Evolutionary conservation across 495 filamentous ascomycete genomes (phyloP).

Genomic region (Lasiosphaeriaceae sp.): DNA sequence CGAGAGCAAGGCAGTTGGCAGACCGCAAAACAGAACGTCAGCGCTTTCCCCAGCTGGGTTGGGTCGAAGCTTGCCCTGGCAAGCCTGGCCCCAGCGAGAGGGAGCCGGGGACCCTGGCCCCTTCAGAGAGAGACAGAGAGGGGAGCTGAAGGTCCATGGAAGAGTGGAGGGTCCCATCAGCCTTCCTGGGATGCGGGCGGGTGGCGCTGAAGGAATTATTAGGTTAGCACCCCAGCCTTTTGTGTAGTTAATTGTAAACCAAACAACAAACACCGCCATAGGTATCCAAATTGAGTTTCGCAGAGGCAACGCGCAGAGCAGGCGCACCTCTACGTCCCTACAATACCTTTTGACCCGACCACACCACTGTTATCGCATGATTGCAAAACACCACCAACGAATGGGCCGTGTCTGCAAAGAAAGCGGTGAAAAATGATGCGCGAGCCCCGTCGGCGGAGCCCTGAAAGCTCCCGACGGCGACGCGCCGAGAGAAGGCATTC

Average conservation of each 20-base stretch:
- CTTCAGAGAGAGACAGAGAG: too few species aligned
- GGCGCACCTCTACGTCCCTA: not conserved
- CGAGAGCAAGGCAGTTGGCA: too few species aligned
- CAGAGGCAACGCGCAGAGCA: not conserved
- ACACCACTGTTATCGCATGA: not conserved
- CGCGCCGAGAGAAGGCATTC: slow-evolving; percentile 44
- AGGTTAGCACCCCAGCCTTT: not conserved
- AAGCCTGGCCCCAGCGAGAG: too few species aligned
- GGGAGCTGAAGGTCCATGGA: too few species aligned
- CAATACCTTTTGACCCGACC: not conserved
- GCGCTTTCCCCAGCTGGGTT: too few species aligned
- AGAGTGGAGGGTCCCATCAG: too few species aligned
- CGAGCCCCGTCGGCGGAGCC: slow-evolving; percentile 47
- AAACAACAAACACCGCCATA: slow-evolving; percentile 8
- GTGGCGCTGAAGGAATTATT: not conserved
- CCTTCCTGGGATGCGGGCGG: too few species aligned
- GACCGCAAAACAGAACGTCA: too few species aligned
- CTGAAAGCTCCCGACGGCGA: slow-evolving; percentile 45
- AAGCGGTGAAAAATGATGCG: slow-evolving; percentile 33
- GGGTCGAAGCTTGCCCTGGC: too few species aligned
- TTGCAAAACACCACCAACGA: slow-evolving; percentile 18
- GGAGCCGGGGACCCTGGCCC: too few species aligned
- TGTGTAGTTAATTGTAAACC: slow-evolving; percentile 9
- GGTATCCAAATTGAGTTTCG: not conserved
- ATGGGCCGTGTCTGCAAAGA: slow-evolving; percentile 15